Evolutionary conservation across 805 yeast species (phyloP).

Genomic region (Candida sakaeoensis): DNA sequence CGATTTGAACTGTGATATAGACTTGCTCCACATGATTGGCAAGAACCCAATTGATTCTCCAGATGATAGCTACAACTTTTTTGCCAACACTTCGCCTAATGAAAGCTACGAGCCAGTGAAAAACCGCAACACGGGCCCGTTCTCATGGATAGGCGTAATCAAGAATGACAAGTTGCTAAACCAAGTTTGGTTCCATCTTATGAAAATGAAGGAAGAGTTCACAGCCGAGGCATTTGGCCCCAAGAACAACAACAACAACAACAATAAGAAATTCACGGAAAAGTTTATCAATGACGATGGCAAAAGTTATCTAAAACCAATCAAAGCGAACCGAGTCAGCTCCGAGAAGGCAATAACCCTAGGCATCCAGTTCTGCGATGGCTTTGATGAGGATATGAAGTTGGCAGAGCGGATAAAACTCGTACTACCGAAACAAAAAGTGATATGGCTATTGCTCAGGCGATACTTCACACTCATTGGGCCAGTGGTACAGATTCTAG

Average conservation of each 20-base stretch:
- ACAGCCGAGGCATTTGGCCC: neutral
- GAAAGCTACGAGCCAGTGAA: constrained; percentile 20
- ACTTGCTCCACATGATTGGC: neutral
- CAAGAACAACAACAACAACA: neutral
- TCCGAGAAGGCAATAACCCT: constrained; percentile 15
- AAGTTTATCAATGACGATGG: constrained; percentile 13
- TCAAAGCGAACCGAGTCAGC: neutral
- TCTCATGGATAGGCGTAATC: constrained; percentile 27
- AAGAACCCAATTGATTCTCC: constrained; percentile 15
- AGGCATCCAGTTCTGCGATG: constrained; percentile 27
- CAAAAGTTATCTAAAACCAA: constrained; percentile 9
- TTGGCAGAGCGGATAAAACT: constrained; percentile 40
- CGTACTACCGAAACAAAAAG: constrained; percentile 50
- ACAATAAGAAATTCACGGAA: constrained; percentile 6
- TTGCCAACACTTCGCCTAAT: constrained; percentile 19
- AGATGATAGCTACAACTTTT: constrained; percentile 16
- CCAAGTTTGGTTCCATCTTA: constrained; percentile 12
- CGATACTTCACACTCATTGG: constrained; percentile 58
- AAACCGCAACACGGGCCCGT: constrained; percentile 27
- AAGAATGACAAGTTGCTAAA: constrained; percentile 21
- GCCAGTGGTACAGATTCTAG: constrained; percentile 63
- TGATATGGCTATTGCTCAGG: constrained; percentile 54
- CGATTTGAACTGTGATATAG: neutral
- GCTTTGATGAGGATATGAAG: constrained; percentile 29
- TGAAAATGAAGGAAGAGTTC: constrained; percentile 5